These are phyloP conservation scores for Byssoonygena ceratinophila DNA, from an alignment of 2,329 filamentous ascomycete genomes.

Conservation along the genomic window DNA sequence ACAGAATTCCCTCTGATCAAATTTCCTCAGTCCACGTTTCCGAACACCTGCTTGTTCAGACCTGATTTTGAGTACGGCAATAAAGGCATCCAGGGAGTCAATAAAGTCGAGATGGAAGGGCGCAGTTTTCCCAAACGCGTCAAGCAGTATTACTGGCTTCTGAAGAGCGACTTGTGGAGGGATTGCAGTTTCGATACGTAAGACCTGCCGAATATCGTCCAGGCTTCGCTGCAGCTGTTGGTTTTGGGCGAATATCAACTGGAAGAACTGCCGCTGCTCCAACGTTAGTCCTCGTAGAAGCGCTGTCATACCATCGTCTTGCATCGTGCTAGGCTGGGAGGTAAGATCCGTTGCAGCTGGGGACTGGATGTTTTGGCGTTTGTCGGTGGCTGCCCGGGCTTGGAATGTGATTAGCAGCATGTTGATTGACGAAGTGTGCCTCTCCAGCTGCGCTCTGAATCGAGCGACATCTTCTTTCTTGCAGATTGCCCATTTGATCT, in stretches of 20 bases:
- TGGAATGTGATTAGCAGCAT: slow-evolving; percentile 12
- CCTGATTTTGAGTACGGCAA: slow-evolving; percentile 12
- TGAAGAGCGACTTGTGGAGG: slow-evolving; percentile 8
- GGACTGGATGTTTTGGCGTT: background rate
- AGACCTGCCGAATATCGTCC: background rate
- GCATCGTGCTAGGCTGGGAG: background rate
- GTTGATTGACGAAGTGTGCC: slow-evolving; percentile 11
- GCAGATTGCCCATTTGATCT: slow-evolving; percentile 13
- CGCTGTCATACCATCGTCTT: background rate
- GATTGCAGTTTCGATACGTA: background rate
- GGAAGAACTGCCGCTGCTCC: slow-evolving; percentile 1
- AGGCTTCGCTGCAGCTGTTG: background rate
- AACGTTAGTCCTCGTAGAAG: background rate
- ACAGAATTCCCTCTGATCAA: slow-evolving; percentile 9
- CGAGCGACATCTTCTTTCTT: slow-evolving; percentile 7
- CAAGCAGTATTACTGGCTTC: slow-evolving; percentile 9
- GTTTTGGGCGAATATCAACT: background rate
- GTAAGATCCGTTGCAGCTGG: background rate
- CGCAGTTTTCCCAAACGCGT: slow-evolving; percentile 11
- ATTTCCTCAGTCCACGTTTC: slow-evolving; percentile 2
- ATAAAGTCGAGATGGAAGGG: slow-evolving; percentile 14
- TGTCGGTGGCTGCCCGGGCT: background rate
- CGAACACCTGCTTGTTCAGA: slow-evolving; percentile 8
- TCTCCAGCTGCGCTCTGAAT: slow-evolving; percentile 8
- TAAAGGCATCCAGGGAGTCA: slow-evolving; percentile 13